Evolutionary conservation across 768 basidiomycete genomes (phyloP).

Genomic region (Omphalotus guepiniiformis): DNA sequence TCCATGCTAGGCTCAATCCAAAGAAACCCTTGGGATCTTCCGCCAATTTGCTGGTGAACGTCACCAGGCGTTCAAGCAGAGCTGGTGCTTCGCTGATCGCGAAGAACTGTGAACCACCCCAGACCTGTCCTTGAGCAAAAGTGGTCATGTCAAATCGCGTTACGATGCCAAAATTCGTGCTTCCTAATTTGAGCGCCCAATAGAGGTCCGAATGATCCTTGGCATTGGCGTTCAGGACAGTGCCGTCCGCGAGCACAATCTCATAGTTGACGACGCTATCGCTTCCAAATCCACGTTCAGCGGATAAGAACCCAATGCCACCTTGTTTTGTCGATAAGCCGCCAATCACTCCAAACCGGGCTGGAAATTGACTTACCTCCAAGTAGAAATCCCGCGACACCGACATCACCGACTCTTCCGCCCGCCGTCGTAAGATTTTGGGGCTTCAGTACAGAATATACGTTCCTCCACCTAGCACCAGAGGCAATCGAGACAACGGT

Average conservation of each 20-base stretch:
- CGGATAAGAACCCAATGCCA: conserved; percentile 16
- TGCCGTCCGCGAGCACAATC: conserved; percentile 15
- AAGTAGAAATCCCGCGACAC: conserved; percentile 8
- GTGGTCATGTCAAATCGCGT: conserved; percentile 20
- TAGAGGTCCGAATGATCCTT: conserved; percentile 12
- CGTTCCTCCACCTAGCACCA: conserved; percentile 4
- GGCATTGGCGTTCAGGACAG: conserved; percentile 12
- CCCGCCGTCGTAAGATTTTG: conserved; percentile 6
- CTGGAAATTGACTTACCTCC: conserved; percentile 2
- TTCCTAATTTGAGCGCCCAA: conserved; percentile 18
- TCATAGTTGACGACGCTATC: conserved; percentile 16
- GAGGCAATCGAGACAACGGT: not conserved
- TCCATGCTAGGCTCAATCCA: conserved; percentile 13
- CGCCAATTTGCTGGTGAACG: conserved; percentile 11
- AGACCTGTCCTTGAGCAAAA: conserved; percentile 12
- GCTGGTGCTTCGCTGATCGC: conserved; percentile 12
- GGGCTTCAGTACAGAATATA: conserved; percentile 4
- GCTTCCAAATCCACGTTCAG: conserved; percentile 16
- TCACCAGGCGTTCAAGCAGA: conserved; percentile 13
- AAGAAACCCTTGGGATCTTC: conserved; percentile 13
- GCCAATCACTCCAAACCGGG: too few species aligned
- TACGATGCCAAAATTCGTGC: conserved; percentile 19
- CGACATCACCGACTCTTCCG: conserved; percentile 4
- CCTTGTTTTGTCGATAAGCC: conserved; percentile 8
- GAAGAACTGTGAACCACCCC: conserved; percentile 14